Base-by-base conservation (phyloP, 148 eudicot genomes). In the Amaranthus cruentus region DNA sequence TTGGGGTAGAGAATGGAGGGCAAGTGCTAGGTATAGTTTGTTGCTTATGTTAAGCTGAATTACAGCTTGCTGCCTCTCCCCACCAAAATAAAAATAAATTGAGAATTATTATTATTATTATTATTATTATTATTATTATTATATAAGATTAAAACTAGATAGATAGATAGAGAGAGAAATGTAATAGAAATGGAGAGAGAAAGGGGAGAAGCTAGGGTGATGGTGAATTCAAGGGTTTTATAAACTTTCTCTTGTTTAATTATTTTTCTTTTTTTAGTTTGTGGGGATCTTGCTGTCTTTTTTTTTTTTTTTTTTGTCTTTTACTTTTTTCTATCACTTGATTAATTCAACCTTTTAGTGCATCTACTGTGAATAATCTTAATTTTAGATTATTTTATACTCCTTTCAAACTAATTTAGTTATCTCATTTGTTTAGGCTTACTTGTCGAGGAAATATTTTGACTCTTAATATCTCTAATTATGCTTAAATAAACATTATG, bases 221-320 rank as follows among this genome's bases (percentile, higher is more conserved):
- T 77, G 92, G 92, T 91, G 94, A 91, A 89, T 83, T 91, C 87
- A 83, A 76, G 87, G 92, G 90, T 84, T 88, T 89, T 88, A 90
- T 87, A 84, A 87, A 82, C 85, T 81, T 78, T 78, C 78, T 81
- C 51, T 53, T 77, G 70, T 77, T 62, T 75, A 73, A 73, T 7
- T 4, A 10, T 66, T 66, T 55, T 83, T 71, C 70, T 79, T 83
- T 79, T 78, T 73, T 84, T 80, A 67, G 70, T 83, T 78, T 65
- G 77, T 78, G 72, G 77, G 81, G 92, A 91, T 91, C 97, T 86
- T 86, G 86, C 90, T 85, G 91, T 89, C 90, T 82, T 81, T 84
- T 47, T 50, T 10, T 18, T 18, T 18, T 68, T 44, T 18, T 0
- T 55, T 57, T 71, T 7, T 28, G 42, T 75, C 21, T 66, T 60